A percentile compares a stretch with the other conserved stretches of the same genome.
phyloP scores from a whole-genome alignment of 768 basidiomycete genomes.

The Tricholoma saponaceum region DNA sequence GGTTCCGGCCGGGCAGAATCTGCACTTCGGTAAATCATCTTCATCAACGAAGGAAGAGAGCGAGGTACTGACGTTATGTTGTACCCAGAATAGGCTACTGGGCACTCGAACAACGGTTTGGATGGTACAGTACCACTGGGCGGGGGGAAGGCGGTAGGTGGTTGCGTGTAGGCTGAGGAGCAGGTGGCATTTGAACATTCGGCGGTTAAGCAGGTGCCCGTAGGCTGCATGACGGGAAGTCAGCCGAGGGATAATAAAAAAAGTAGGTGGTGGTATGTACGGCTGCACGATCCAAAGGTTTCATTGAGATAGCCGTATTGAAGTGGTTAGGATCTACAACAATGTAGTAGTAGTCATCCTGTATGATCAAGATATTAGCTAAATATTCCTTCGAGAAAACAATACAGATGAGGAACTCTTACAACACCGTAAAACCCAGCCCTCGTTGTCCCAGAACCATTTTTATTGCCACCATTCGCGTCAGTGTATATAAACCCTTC shows the following conservation, averaged over 20 bases:
- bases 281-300: conserved; percentile 5
- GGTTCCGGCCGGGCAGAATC: conserved; percentile 22
- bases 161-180: conserved; percentile 18
- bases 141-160: conserved; percentile 22
- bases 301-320: conserved; percentile 1
- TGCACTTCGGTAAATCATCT: neutral
- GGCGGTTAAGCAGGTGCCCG: conserved; percentile 19
- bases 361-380: neutral
- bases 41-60: neutral
- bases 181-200: conserved; percentile 21
- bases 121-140: conserved; percentile 12
- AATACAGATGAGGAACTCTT: neutral
- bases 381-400: neutral
- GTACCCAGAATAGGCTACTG: conserved; percentile 15
- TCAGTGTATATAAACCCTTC: conserved; percentile 23
- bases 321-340: conserved; percentile 1
- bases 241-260: neutral
- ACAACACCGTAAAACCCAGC: conserved; percentile 20
- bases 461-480: conserved; percentile 18
- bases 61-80: conserved; percentile 20
- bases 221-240: conserved; percentile 2
- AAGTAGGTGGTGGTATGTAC: conserved; percentile 3
- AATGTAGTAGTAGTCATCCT: conserved; percentile 4
- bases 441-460: conserved; percentile 18
- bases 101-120: conserved; percentile 20